Base-by-base conservation (phyloP, 1,284 basidiomycete genomes). In the Lentinus polychrous region DNA sequence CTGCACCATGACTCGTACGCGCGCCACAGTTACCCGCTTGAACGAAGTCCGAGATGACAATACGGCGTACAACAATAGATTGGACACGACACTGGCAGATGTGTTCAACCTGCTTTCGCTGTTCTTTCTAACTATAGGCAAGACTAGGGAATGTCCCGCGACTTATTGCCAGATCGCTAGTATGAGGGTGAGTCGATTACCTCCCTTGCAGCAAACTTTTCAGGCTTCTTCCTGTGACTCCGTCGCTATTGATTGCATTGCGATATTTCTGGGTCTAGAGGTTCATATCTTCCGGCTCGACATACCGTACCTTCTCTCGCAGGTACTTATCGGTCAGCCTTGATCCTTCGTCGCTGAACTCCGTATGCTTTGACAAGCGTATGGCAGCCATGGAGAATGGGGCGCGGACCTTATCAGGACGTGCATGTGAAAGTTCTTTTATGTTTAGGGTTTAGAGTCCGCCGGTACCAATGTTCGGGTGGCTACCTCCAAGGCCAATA, bases 141-240 rank as follows among this genome's bases (percentile, higher is more conserved):
- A 93, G 73, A 93, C 89, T 44, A 81, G 85, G 55, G 94, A 96
- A 68, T 86, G 86, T 17, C 92, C 93, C 0, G 94, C 93, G 15
- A 91, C 88, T 0, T 97, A 94, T 66, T 92, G 90, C 54, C 94
- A 96, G 64, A 84, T 97, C 53, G 89, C 92, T 31, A 93, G 86
- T 52, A 95, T 96, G 83, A 72, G 88, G 67, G 92, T 94, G 61
- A 77, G 90, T 83, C 52, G 44, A 24, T 43, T n/a, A 3, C 22
- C 41, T 32, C 36, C 7, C 23, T n/a, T n/a, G 11, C 22, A 7
- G 15, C 31, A n/a, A n/a, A 18, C 15, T 44, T 44, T 27, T 27
- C 31, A 24, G 22, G 22, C 32, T 33, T 15, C 32, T 22, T 6
- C 32, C 11, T 17, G 43, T 33, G 43, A 33, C 40, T 44, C 4